phyloP scores from a whole-genome alignment of 1,284 basidiomycete genomes.

The Naganishia sp. region DNA sequence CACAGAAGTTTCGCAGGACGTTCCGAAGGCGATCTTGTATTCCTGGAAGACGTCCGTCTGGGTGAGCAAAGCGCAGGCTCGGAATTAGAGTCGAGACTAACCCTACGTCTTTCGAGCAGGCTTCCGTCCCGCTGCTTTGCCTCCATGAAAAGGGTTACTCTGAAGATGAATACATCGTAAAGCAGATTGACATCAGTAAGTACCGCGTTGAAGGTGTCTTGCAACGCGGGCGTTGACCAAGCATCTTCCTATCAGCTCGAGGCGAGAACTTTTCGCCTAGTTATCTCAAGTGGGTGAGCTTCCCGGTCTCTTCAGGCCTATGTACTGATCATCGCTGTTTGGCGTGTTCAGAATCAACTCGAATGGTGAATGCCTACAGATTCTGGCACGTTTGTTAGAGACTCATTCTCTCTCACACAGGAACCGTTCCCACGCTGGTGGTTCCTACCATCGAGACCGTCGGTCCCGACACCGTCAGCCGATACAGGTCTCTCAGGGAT shows the following conservation, averaged over 20 bases:
- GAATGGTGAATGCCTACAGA: slow-evolving; percentile 58
- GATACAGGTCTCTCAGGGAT: slow-evolving; percentile 77
- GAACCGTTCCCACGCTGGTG: slow-evolving; percentile 78
- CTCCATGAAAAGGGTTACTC: slow-evolving; percentile 55
- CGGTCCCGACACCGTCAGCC: slow-evolving; percentile 68
- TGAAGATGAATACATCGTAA: slow-evolving; percentile 52
- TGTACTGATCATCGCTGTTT: background rate
- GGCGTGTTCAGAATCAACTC: slow-evolving; percentile 68
- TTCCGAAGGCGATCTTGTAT: slow-evolving; percentile 52
- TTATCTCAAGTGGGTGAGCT: slow-evolving; percentile 49
- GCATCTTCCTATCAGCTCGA: slow-evolving; percentile 44
- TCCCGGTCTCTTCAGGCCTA: background rate
- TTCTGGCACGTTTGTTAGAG: background rate
- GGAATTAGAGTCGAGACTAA: background rate
- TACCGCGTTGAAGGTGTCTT: slow-evolving; percentile 5
- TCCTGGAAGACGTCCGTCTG: slow-evolving; percentile 53
- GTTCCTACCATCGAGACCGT: slow-evolving; percentile 76
- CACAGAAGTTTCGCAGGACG: slow-evolving; percentile 22
- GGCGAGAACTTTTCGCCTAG: slow-evolving; percentile 56
- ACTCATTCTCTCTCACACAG: slow-evolving; percentile 49
- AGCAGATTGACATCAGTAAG: slow-evolving; percentile 51
- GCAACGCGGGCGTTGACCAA: background rate
- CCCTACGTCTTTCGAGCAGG: slow-evolving; percentile 1
- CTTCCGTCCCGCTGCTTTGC: slow-evolving; percentile 50
- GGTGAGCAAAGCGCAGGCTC: slow-evolving; percentile 37